Evolutionary conservation across 306 rosid species (phyloP).

Genomic region (Alnus rubra): DNA sequence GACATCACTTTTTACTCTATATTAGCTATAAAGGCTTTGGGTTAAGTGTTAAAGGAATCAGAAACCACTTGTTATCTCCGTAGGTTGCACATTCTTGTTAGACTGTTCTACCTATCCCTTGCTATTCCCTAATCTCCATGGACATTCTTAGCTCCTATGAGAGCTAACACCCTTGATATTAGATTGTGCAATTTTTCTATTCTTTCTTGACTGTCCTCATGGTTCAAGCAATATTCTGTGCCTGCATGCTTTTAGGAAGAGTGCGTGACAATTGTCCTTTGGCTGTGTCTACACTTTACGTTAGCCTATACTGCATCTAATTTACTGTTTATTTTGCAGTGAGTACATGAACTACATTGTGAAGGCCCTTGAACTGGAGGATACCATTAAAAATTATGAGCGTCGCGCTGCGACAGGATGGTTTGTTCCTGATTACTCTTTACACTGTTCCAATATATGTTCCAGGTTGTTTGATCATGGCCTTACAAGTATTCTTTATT

Average conservation of each 20-base stretch:
- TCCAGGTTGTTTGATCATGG: slow-evolving; percentile 18
- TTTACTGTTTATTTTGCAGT: slow-evolving; percentile 55
- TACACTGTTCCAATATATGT: background rate
- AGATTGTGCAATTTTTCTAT: background rate
- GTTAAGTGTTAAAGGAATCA: background rate
- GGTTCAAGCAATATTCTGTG: background rate
- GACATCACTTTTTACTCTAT: background rate
- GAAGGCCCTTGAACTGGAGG: slow-evolving; percentile 91
- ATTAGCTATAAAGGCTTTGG: background rate
- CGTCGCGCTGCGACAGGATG: slow-evolving; percentile 80
- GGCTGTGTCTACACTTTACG: slow-evolving; percentile 23
- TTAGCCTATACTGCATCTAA: slow-evolving; percentile 17
- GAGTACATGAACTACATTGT: slow-evolving; percentile 79
- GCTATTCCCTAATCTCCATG: background rate
- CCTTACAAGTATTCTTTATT: slow-evolving; percentile 29
- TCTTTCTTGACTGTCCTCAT: background rate
- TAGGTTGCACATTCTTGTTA: slow-evolving; percentile 17
- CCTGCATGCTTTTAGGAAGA: slow-evolving; percentile 12
- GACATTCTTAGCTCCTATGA: background rate
- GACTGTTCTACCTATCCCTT: background rate
- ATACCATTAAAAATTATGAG: slow-evolving; percentile 72
- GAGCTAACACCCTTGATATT: background rate
- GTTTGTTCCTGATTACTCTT: slow-evolving; percentile 47
- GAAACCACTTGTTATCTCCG: background rate
- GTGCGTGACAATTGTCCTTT: slow-evolving; percentile 16